phyloP scores from a whole-genome alignment of 805 yeast genomes.

The Sugiyamaella floridensis region DNA sequence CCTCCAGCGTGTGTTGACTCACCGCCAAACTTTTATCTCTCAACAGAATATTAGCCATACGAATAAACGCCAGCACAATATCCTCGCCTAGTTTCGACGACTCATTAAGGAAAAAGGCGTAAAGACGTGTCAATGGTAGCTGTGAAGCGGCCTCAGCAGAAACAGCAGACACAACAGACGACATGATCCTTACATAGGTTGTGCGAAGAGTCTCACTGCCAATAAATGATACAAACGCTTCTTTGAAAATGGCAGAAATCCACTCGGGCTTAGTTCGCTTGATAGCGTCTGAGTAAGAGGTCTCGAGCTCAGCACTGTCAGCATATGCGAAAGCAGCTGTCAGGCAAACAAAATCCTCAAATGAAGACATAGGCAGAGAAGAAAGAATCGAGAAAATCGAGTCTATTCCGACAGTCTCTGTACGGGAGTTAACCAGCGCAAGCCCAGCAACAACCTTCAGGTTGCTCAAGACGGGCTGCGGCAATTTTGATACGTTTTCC shows the following conservation, averaged over 20 bases:
- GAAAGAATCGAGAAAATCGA: too few species aligned
- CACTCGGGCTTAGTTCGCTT: neutral
- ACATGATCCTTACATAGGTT: neutral
- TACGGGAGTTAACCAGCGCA: neutral
- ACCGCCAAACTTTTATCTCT: slow-evolving; percentile 50
- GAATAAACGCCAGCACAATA: neutral
- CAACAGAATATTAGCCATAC: slow-evolving; percentile 27
- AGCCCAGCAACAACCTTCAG: neutral
- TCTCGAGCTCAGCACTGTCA: neutral
- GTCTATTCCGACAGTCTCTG: too few species aligned
- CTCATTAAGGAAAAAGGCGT: neutral
- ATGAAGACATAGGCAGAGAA: too few species aligned
- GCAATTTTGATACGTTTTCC: neutral
- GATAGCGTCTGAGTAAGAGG: neutral
- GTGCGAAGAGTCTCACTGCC: too few species aligned
- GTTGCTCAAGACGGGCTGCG: neutral
- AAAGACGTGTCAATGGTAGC: neutral
- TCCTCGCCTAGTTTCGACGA: neutral
- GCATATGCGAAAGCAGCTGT: neutral
- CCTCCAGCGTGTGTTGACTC: slow-evolving; percentile 60
- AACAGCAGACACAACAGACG: neutral
- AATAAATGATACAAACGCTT: neutral
- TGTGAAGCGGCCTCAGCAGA: neutral
- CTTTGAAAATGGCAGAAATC: neutral
- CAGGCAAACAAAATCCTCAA: neutral